Base-by-base conservation (phyloP, 2,329 filamentous ascomycete genomes). In the Aureobasidium sp. region DNA sequence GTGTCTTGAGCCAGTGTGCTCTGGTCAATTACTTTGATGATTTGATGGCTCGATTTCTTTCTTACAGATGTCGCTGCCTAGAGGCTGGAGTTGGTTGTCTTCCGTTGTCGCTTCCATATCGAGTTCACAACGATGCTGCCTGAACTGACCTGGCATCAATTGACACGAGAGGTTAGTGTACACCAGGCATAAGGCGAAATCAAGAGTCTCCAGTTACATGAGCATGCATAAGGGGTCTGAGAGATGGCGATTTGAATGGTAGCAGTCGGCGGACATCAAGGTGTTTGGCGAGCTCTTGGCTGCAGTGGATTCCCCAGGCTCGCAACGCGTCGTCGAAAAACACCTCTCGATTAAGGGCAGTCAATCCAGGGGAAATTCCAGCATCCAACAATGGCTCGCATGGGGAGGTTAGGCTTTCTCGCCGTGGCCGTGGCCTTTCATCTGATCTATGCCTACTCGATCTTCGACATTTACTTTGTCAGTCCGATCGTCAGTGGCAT, bases 381-480 rank as follows among this genome's bases (percentile, higher is more conserved):
- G 15, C 22, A 61, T 5, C 29, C 39, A 58, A 70, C 39, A 64
- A 81, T 81, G 79, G 77, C 78, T 69, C 82, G 83, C 70, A 75
- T 86, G 64, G 79, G 83, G 68, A 90, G 92, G 72, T 84, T 89
- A 71, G 87, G 87, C 72, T 97, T 99, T 74, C 78, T 97, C 75
- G 87, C 88, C 73, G 84, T 96, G 72, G 94, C 94, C 69, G 84
- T 97, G 72, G 78, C 93, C 64, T 99, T 99, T 74, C 95, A 99
- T 76, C 75, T 97, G 60, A 84, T 96, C 67, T 99, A 99, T 75
- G 88, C 96, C 62, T 89, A 88, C 73, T 96, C 91, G 64, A 97
- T 97, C 71, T 99, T 99, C 77, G 92, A 97, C 75, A 94, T 97
- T 66, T 97, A 99, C 77, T 99, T 99, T 73, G 91, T 97, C 72